phyloP scores from a whole-genome alignment of 768 basidiomycete genomes.

The Termitomyces sp. region DNA sequence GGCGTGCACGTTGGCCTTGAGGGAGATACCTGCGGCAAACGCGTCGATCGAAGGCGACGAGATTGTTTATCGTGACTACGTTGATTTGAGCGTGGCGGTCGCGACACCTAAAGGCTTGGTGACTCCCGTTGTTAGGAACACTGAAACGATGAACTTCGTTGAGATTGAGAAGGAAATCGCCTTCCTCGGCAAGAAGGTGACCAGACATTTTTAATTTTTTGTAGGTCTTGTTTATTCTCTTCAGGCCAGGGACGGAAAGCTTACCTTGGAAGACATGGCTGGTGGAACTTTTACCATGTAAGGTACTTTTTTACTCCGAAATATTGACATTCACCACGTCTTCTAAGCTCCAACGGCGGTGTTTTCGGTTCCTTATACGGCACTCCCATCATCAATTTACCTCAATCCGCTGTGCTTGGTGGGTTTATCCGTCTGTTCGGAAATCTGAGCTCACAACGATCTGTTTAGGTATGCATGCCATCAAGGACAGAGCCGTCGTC shows the following conservation, averaged over 20 bases:
- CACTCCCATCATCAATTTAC: slow-evolving; percentile 98
- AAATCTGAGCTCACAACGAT: neutral
- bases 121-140: slow-evolving; percentile 92
- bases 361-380: slow-evolving; percentile 97
- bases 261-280: slow-evolving; percentile 97
- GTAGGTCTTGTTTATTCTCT: neutral
- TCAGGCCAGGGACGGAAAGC: slow-evolving; percentile 85
- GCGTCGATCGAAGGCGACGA: slow-evolving; percentile 93
- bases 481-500: slow-evolving; percentile 88
- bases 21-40: slow-evolving; percentile 92
- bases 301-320: slow-evolving; percentile 22
- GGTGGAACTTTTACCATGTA: slow-evolving; percentile 99
- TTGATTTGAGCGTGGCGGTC: slow-evolving; percentile 94
- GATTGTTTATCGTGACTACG: slow-evolving; percentile 89
- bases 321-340: neutral
- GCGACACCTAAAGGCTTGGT: slow-evolving; percentile 97
- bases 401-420: slow-evolving; percentile 92
- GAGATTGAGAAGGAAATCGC: slow-evolving; percentile 94
- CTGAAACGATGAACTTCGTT: slow-evolving; percentile 80
- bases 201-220: neutral
- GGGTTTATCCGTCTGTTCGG: slow-evolving; percentile 17
- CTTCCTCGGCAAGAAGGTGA: slow-evolving; percentile 82
- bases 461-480: slow-evolving; percentile 80
- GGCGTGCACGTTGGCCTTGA: slow-evolving; percentile 77
- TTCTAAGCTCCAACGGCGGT: slow-evolving; percentile 87